Conservation (phyloP, 345 rosid genomes). For the Camelina laxa region DNA sequence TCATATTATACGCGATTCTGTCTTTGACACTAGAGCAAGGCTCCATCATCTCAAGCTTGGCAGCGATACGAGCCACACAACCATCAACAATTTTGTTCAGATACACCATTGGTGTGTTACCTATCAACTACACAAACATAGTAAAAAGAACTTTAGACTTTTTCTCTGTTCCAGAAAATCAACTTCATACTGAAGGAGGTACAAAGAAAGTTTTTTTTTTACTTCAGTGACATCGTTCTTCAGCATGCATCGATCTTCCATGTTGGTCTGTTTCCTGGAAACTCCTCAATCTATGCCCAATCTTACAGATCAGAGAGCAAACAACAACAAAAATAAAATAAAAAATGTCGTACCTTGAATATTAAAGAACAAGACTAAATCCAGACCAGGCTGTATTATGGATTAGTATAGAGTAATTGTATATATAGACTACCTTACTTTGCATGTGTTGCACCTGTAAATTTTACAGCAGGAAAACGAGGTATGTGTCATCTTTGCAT, state of each 20-base stretch:
- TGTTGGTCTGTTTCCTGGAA: conserved; percentile 12
- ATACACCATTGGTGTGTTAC: conserved; percentile 72
- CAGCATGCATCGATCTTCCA: conserved; percentile 41
- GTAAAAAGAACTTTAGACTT: neutral
- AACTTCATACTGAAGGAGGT: neutral
- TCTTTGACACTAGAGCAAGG: conserved; percentile 65
- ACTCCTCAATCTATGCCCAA: neutral
- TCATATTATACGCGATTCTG: conserved; percentile 65
- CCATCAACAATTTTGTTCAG: conserved; percentile 63
- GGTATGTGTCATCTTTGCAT: conserved; percentile 13
- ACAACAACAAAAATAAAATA: no score
- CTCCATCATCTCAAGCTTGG: conserved; percentile 69
- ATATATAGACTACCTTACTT: neutral
- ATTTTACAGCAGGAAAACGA: neutral
- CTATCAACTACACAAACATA: conserved; percentile 55
- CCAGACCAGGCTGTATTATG: neutral
- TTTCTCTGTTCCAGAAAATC: neutral
- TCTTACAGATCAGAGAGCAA: no score
- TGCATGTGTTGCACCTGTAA: conserved; percentile 9
- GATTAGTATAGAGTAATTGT: neutral
- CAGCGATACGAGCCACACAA: conserved; percentile 66
- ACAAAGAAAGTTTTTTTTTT: neutral
- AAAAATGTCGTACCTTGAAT: neutral
- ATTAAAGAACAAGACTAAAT: neutral
- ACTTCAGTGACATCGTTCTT: conserved; percentile 47